Base-by-base conservation (phyloP, 2,329 filamentous ascomycete species). In the Chlorencoelia australis region DNA sequence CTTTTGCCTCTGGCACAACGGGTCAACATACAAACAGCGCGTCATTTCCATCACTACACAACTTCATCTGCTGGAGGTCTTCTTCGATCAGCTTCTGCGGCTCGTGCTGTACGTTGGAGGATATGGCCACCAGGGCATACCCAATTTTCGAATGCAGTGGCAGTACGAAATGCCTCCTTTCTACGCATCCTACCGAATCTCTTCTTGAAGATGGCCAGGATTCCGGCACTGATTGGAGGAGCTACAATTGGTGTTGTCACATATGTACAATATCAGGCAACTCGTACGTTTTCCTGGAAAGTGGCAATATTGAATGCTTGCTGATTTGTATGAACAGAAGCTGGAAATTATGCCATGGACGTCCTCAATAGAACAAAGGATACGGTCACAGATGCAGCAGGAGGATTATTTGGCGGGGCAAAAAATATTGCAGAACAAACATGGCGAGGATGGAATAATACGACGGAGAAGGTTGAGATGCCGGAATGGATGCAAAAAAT, bases 211-310 rank as follows among this genome's bases (percentile, higher is more conserved):
- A 81, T 98, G 50, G 72, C 79, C 22, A 77, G 87, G 39, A 68
- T 94, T 37, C 91, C 91, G 14, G 91, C 91, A 40, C 81, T 95
- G 65, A 88, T 94, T 53, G 91, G 89, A 27, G 87, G 86, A 27
- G 73, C 88, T 30, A 84, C 87, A 54, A 74, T 98, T 47, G 88
- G 85, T 10, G 84, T 83, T 3, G 65, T 93, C 41, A 87, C 87
- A 17, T 98, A 94, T 71, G 65, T 98, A 32, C 91, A 98, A 58
- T 96, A 98, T 58, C 91, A 98, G 62, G 89, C 91, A 45, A 78
- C 80, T 38, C 83, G 83, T 88, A 71, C 45, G 82, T 42, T 21
- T 30, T 28, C 13, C 26, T 24, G 4, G 2, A n/a, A n/a, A n/a
- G n/a, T n/a, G 26, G 22, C 35, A 2, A 26, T 22, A 11, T 21